These are phyloP conservation scores for Rhizodiscina lignyota DNA, from an alignment of 495 filamentous ascomycete species.

Conservation along the genomic window DNA sequence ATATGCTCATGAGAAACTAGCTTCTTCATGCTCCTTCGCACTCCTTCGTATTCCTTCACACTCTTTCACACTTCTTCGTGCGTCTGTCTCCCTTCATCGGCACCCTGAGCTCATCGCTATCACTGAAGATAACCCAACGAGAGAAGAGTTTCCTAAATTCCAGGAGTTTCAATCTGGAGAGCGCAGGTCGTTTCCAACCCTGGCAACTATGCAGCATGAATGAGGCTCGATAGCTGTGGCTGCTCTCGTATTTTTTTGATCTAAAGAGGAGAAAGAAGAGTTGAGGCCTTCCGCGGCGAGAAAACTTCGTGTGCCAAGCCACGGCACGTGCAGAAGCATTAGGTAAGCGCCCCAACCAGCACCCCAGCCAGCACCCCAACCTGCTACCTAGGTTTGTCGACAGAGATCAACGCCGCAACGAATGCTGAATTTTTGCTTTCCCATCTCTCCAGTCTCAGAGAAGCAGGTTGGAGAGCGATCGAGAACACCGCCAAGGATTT, in stretches of 20 bases:
- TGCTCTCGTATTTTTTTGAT: background rate
- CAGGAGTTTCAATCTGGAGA: background rate
- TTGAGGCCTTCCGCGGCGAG: background rate
- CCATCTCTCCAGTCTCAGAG: background rate
- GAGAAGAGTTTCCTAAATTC: background rate
- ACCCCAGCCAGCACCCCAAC: background rate
- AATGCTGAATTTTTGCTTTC: background rate
- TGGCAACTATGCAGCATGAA: background rate
- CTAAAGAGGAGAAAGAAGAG: background rate
- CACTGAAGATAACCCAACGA: background rate
- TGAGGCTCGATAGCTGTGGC: background rate
- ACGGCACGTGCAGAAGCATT: background rate
- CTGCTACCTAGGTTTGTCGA: background rate
- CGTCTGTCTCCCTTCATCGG: background rate
- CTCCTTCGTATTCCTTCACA: no score
- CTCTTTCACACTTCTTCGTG: no score
- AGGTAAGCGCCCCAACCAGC: background rate
- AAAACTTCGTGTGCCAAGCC: background rate
- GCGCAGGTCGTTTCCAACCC: background rate
- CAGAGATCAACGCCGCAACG: background rate
- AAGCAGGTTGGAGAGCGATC: no score
- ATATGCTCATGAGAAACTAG: no score
- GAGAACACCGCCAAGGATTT: no score
- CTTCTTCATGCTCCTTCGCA: no score
- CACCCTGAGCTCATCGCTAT: background rate